Evolutionary conservation across 192 early-diverging fungal species (phyloP), one percentile per base, ranked within the genome.

Genomic region (Chytriomyces hyalinus): DNA sequence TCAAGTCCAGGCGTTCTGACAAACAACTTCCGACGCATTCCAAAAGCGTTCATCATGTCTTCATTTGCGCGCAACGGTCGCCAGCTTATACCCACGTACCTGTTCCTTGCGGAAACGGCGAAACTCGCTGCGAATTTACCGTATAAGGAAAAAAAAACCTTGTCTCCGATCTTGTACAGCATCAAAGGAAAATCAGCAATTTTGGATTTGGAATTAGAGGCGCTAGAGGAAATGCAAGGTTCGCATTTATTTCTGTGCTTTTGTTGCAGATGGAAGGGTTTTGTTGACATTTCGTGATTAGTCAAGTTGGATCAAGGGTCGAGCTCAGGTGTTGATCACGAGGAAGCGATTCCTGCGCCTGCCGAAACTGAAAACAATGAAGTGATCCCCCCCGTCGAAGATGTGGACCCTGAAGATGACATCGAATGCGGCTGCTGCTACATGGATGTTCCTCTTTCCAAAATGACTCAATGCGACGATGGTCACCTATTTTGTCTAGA

Each of bases 401-500:
- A 67, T 28, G 15, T 43, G 8, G 77, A 7, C 48, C 67, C 81
- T 17, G 78, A 79, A 61, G 65, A 45, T 17, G 48, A 70, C 20
- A 70, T 83, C 9, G 78, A 80, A 77, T 83, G 87, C 68, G 86
- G 86, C 7, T 89, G 87, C 65, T 89, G 87, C 65, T 89, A 74
- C 49, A 65, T 75, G 9, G 84, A 88, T 17, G 70, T 70, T 43
- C 78, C 84, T 7, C 71, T 80, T 2, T 6, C 48, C 6, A 8
- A 79, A 49, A 81, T 78, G 76, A 81, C 84, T 0, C 85, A 83
- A 51, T 89, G 88, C 57, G 87, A 88, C 43, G 88, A 88, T n/a
- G 88, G 85, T 2, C 88, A 89, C 72, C 62, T 88, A 45, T 89
- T 89, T 66, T 89, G 88, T 57, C 62, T 82, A 6, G 80, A 84